Conservation (phyloP, 352 stramenopile species). For the Pythium diclinum region DNA sequence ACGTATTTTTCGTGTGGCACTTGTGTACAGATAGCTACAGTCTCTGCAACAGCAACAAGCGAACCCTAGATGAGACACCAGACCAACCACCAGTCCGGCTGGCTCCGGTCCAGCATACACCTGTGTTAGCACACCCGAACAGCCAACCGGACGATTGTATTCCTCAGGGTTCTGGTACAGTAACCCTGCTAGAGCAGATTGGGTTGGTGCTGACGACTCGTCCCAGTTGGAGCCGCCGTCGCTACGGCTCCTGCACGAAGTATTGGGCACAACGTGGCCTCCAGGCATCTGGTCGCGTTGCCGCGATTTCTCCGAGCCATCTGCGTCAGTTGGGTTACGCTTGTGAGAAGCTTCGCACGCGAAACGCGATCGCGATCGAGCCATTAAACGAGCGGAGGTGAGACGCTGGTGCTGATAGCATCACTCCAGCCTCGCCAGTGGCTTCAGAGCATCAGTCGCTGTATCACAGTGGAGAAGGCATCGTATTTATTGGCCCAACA, state of each 20-base stretch:
- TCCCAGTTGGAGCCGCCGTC: slow-evolving; percentile 1
- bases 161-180: not conserved
- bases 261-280: not conserved
- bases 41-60: slow-evolving; percentile 1
- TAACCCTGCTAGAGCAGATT: not conserved
- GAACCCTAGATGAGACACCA: not conserved
- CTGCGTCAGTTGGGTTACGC: not conserved
- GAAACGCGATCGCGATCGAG: not conserved
- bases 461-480: not conserved
- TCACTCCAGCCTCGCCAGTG: no score
- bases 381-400: not conserved
- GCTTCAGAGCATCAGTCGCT: no score
- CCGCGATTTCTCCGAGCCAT: not conserved
- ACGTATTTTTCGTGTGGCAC: not conserved
- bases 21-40: slow-evolving; percentile 1
- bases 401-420: not conserved
- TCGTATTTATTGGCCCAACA: not conserved
- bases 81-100: not conserved
- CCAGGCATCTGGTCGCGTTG: slow-evolving; percentile 1
- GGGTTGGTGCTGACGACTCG: not conserved
- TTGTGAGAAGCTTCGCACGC: not conserved
- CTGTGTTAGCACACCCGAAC: not conserved
- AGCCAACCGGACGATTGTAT: not conserved
- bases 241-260: not conserved
- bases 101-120: not conserved